These are phyloP conservation scores for Trichoderma pleuroti DNA, from an alignment of 2,329 filamentous ascomycete genomes.

Conservation along the genomic window DNA sequence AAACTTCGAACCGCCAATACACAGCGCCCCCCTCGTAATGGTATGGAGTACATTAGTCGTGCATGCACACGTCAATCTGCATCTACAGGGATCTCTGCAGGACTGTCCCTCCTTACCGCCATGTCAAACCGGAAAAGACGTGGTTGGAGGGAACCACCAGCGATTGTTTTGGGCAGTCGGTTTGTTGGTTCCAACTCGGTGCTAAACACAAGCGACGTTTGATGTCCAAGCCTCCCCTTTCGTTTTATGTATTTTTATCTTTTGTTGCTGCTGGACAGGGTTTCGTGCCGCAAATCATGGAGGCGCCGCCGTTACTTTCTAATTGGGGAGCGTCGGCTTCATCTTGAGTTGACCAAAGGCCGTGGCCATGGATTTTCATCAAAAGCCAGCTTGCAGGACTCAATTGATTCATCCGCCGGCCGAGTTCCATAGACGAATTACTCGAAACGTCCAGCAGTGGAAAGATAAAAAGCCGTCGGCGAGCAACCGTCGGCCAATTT, in stretches of 20 bases:
- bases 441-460: background rate
- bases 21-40: background rate
- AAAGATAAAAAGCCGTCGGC: background rate
- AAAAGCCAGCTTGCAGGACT: background rate
- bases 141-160: background rate
- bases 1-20: background rate
- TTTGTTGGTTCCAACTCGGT: background rate
- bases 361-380: background rate
- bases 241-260: background rate
- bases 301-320: background rate
- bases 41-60: conserved; percentile 7
- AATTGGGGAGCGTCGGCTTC: background rate
- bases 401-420: background rate
- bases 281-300: background rate
- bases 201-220: conserved; percentile 2
- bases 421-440: background rate
- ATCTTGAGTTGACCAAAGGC: background rate
- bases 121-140: conserved; percentile 3
- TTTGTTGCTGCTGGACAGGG: background rate
- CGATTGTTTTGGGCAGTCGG: background rate
- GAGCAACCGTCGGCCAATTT: background rate
- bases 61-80: conserved; percentile 17
- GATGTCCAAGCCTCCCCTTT: background rate
- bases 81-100: conserved; percentile 9
- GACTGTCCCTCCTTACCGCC: conserved; percentile 9